These are phyloP conservation scores for Starmerella vitae DNA, from an alignment of 805 yeast genomes.

Conservation along the genomic window DNA sequence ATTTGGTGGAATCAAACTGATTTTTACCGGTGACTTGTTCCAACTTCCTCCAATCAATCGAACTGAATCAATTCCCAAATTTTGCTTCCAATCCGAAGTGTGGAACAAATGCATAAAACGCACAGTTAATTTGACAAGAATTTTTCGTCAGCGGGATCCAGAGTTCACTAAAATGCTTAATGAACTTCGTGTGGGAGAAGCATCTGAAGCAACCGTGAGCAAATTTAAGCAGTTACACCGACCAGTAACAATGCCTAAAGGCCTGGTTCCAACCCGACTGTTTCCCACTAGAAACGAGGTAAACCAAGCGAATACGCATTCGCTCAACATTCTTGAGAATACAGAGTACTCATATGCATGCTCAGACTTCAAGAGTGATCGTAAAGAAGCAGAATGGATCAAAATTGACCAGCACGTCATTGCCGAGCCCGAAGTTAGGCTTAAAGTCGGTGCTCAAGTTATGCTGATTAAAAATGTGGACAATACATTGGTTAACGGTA, in stretches of 20 bases:
- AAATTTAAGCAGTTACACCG: conserved; percentile 47
- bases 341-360: conserved; percentile 34
- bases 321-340: conserved; percentile 41
- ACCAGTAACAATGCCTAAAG: conserved; percentile 46
- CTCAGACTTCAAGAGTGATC: conserved; percentile 26
- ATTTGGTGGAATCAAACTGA: conserved; percentile 87
- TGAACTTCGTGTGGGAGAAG: conserved; percentile 58
- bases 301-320: conserved; percentile 49
- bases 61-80: conserved; percentile 28
- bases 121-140: conserved; percentile 56
- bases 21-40: conserved; percentile 89
- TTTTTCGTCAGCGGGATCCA: conserved; percentile 74
- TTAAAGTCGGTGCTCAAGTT: conserved; percentile 84
- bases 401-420: conserved; percentile 39
- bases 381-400: conserved; percentile 8
- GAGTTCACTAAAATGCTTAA: conserved; percentile 68
- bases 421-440: conserved; percentile 49
- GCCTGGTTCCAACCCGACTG: conserved; percentile 76
- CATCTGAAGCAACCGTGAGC: conserved; percentile 36
- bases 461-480: conserved; percentile 81
- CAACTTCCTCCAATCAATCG: conserved; percentile 82
- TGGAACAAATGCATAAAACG: conserved; percentile 57
- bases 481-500: conserved; percentile 72
- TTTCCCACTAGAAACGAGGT: conserved; percentile 82
- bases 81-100: conserved; percentile 58